Percentiles rank a stretch among this genome's conserved stretches.
Evolutionary conservation across 1,139 yeast species (phyloP).

Genomic region (Sugiyamaella pinicola): DNA sequence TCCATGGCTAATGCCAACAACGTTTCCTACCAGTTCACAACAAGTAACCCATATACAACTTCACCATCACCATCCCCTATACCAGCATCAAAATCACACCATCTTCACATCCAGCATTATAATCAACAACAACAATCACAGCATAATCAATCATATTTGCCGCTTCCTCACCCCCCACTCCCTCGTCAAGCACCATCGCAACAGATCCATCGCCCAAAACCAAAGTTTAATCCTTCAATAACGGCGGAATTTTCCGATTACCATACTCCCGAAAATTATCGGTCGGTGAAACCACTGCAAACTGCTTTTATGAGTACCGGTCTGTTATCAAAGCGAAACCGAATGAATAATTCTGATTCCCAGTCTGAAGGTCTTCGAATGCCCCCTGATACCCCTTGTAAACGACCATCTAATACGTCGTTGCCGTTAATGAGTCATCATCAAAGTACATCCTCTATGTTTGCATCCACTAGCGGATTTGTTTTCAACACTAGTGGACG

Average conservation of each 20-base stretch:
- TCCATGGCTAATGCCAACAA: not conserved
- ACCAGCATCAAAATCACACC: slow-evolving; percentile 19
- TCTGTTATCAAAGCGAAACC: slow-evolving; percentile 66
- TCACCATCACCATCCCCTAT: slow-evolving; percentile 29
- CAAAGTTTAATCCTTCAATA: slow-evolving; percentile 33
- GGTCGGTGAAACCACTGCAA: slow-evolving; percentile 78
- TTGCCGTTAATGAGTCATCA: slow-evolving; percentile 9
- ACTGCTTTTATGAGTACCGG: slow-evolving; percentile 83
- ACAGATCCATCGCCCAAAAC: slow-evolving; percentile 23
- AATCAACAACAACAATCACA: slow-evolving; percentile 4
- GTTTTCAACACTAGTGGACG: slow-evolving; percentile 29
- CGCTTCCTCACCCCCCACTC: slow-evolving; percentile 17
- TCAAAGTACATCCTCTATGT: slow-evolving; percentile 1
- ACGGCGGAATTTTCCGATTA: slow-evolving; percentile 37
- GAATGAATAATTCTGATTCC: slow-evolving; percentile 36
- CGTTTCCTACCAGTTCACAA: slow-evolving; percentile 12
- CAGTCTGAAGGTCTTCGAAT: slow-evolving; percentile 17
- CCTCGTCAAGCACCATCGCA: slow-evolving; percentile 15
- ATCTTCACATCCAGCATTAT: slow-evolving; percentile 10
- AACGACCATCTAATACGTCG: slow-evolving; percentile 49
- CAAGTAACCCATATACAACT: slow-evolving; percentile 21
- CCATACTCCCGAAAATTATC: slow-evolving; percentile 51
- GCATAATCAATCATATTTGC: slow-evolving; percentile 3
- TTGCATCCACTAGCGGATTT: slow-evolving; percentile 14
- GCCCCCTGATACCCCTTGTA: slow-evolving; percentile 83